These are phyloP conservation scores for Alternaria alternata DNA, from an alignment of 2,329 filamentous ascomycete species.

Conservation along the genomic window DNA sequence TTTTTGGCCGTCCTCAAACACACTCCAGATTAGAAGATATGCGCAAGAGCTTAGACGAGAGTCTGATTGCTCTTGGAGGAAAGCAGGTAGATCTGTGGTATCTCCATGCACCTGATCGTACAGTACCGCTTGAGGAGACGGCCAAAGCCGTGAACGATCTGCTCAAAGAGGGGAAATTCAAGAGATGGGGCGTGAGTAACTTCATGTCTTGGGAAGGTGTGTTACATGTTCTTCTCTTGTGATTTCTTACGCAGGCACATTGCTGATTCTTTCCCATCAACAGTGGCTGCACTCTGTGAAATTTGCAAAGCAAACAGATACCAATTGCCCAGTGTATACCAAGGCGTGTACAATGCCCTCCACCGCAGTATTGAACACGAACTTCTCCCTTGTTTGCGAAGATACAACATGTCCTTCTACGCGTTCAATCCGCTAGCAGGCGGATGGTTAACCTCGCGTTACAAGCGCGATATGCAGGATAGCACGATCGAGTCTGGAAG, in stretches of 20 bases:
- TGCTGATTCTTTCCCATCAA: neutral
- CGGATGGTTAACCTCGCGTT: slow-evolving; percentile 27
- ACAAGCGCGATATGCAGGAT: slow-evolving; percentile 57
- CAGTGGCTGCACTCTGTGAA: slow-evolving; percentile 58
- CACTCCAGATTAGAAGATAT: slow-evolving; percentile 41
- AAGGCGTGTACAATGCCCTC: slow-evolving; percentile 47
- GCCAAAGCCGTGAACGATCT: slow-evolving; percentile 58
- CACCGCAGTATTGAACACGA: slow-evolving; percentile 29
- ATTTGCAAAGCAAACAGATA: slow-evolving; percentile 54
- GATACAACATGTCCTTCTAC: slow-evolving; percentile 28
- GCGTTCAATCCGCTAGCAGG: slow-evolving; percentile 31
- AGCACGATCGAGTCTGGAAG: slow-evolving; percentile 48
- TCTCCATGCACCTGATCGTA: slow-evolving; percentile 57
- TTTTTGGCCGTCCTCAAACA: slow-evolving; percentile 25
- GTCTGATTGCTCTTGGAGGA: slow-evolving; percentile 51
- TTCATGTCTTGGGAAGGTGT: slow-evolving; percentile 45
- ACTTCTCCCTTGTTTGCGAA: slow-evolving; percentile 30
- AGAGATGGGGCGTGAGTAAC: slow-evolving; percentile 57
- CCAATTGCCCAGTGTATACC: slow-evolving; percentile 56
- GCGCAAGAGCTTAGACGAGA: slow-evolving; percentile 43
- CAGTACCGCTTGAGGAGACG: slow-evolving; percentile 55
- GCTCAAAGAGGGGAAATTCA: slow-evolving; percentile 56
- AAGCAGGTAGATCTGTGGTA: slow-evolving; percentile 55
- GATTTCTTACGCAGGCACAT: neutral
- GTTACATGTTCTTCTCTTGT: neutral